Evolutionary conservation across 495 filamentous ascomycete genomes (phyloP), one percentile per base, ranked within the genome.

Genomic region (Aeminium ludgeri): DNA sequence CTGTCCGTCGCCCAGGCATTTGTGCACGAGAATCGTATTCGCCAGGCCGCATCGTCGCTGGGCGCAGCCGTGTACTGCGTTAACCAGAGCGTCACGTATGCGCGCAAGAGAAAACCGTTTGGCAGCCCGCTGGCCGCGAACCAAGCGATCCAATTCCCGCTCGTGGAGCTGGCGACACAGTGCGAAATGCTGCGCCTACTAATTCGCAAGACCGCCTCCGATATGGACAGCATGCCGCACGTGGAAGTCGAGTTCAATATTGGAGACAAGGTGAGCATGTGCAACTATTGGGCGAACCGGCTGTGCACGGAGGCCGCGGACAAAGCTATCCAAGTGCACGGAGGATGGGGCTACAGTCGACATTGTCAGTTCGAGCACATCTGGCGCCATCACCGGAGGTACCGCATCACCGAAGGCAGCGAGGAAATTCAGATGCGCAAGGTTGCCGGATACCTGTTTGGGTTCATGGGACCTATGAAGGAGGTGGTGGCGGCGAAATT

Each of bases 251-350:
- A 74, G 58, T 56, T 55, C 40, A 55, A 57, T 34, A 52, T 77
- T 7, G 66, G 67, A 16, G 68, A 70, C 46, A 65, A 70, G 47
- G 68, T 77, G 10, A 60, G 56, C 39, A 76, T 77, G 73, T 75
- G 72, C 52, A 76, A 74, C 51, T 77, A 72, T 53, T 75, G 69
- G 66, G 73, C 66, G 1, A 74, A 75, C 49, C 53, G 69, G 30
- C 52, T 76, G 10, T 70, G 65, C 31, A 69, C 64, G 28, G 59
- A 75, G 49, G 69, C 72, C 27, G 70, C 73, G 5, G 73, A 77
- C 51, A 55, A 64, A 33, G 73, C 72, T 5, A 75, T 75, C 19
- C 71, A 75, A 54, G 64, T 73, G 18, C 66, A 72, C 51, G 70
- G 70, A 5, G 68, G 69, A 6, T 63, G 48, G 38, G 57, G 59